Evolutionary conservation across 768 basidiomycete genomes (phyloP).

Genomic region (Symmetrospora coprosmae): DNA sequence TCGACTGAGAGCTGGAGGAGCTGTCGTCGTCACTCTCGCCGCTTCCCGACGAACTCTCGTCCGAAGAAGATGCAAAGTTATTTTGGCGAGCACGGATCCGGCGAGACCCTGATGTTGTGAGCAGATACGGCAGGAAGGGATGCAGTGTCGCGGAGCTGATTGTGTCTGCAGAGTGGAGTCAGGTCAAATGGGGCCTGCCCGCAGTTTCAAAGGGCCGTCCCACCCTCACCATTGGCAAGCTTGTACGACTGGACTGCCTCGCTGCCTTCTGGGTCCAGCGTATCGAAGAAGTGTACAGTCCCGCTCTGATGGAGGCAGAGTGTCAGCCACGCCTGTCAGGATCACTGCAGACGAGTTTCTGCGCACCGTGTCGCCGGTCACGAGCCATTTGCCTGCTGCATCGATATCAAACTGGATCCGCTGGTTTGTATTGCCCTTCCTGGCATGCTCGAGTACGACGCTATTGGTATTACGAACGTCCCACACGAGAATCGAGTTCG

Average conservation of each 20-base stretch:
- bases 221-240: not conserved
- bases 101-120: slow-evolving; percentile 2
- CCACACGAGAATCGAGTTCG: slow-evolving; percentile 55
- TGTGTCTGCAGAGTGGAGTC: not conserved
- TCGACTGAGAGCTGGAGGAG: no score
- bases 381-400: slow-evolving; percentile 7
- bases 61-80: no score
- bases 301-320: not conserved
- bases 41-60: no score
- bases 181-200: not conserved
- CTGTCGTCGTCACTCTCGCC: no score
- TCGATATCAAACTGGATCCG: slow-evolving; percentile 46
- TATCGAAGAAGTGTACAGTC: not conserved
- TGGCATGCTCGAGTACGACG: slow-evolving; percentile 40
- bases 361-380: slow-evolving; percentile 19
- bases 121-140: not conserved
- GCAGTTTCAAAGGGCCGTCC: not conserved
- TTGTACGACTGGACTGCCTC: not conserved
- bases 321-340: not conserved
- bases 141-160: slow-evolving; percentile 10
- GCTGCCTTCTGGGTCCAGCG: not conserved
- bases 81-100: no score
- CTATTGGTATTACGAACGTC: slow-evolving; percentile 52
- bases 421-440: slow-evolving; percentile 53
- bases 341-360: not conserved